A percentile compares a stretch with the other conserved stretches of the same genome.
Conservation (phyloP, 2,329 filamentous ascomycete species). For the Colletotrichum acutatum region DNA sequence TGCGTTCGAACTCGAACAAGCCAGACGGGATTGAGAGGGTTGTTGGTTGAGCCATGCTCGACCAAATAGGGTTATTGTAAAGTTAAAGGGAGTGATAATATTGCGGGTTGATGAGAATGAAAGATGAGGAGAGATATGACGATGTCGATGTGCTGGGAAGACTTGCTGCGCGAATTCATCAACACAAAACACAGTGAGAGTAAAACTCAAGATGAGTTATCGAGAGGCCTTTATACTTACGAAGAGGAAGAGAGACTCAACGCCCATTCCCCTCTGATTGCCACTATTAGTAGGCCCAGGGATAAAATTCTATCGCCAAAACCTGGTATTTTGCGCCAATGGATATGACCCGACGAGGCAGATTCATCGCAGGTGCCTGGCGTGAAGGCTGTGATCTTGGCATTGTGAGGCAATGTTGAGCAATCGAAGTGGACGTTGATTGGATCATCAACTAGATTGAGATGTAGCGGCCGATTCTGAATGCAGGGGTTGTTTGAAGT, state of each 20-base stretch:
- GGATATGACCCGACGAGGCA: not conserved
- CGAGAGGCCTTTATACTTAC: not conserved
- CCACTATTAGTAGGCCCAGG: not conserved
- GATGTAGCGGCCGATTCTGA: not conserved
- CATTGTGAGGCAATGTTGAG: not conserved
- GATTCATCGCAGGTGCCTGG: not conserved
- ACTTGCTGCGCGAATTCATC: not conserved
- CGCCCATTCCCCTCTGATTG: not conserved
- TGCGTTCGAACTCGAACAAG: not conserved
- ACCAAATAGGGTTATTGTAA: accelerated
- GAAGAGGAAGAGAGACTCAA: not conserved
- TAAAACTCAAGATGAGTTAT: not conserved
- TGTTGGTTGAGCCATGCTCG: not conserved
- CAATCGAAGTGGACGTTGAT: not conserved
- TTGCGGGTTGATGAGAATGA: not conserved
- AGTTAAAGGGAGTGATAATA: not conserved
- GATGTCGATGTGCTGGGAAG: not conserved
- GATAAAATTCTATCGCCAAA: not conserved
- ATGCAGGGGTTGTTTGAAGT: slow-evolving; percentile 9
- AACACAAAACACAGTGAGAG: not conserved
- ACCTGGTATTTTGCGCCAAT: not conserved
- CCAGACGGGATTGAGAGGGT: not conserved
- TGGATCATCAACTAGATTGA: not conserved
- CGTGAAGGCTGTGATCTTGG: not conserved
- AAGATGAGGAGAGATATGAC: not conserved